Conservation (phyloP, 1,284 basidiomycete species). For the Moniliella sp. region DNA sequence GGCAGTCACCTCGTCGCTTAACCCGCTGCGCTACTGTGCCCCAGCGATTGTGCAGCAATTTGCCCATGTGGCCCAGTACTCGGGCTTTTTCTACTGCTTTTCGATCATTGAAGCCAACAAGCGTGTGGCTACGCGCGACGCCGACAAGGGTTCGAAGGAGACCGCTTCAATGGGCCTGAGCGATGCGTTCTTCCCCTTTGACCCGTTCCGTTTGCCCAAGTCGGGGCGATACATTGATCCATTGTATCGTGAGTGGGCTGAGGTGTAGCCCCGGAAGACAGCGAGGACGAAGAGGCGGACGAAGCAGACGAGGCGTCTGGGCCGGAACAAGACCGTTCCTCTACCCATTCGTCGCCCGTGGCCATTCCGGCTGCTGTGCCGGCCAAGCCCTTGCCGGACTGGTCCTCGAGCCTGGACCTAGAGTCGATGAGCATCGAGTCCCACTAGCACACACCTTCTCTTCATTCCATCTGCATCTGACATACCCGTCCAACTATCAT, state of each 20-base stretch:
- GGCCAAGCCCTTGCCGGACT: no score
- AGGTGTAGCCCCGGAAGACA: conserved; percentile 35
- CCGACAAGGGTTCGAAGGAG: neutral
- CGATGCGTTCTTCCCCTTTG: conserved; percentile 92
- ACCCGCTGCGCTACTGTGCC: conserved; percentile 56
- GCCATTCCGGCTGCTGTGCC: no score
- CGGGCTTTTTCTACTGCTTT: conserved; percentile 83
- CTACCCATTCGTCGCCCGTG: no score
- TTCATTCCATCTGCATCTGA: no score
- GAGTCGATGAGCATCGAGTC: no score
- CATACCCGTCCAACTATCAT: no score
- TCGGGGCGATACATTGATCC: conserved; percentile 37
- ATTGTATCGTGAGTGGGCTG: conserved; percentile 41
- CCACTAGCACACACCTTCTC: no score
- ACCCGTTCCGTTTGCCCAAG: conserved; percentile 69
- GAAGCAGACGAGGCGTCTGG: no score
- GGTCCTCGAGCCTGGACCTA: no score
- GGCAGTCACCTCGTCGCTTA: conserved; percentile 59
- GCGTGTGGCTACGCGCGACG: conserved; percentile 1
- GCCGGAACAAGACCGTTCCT: no score
- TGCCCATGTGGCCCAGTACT: conserved; percentile 71
- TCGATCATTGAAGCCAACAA: conserved; percentile 67
- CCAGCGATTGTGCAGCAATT: conserved; percentile 77
- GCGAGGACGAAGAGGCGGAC: conserved; percentile 15
- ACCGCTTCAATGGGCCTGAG: conserved; percentile 36